These are phyloP conservation scores for Salvia hispanica DNA, from an alignment of 257 asterid species.

Conservation along the genomic window DNA sequence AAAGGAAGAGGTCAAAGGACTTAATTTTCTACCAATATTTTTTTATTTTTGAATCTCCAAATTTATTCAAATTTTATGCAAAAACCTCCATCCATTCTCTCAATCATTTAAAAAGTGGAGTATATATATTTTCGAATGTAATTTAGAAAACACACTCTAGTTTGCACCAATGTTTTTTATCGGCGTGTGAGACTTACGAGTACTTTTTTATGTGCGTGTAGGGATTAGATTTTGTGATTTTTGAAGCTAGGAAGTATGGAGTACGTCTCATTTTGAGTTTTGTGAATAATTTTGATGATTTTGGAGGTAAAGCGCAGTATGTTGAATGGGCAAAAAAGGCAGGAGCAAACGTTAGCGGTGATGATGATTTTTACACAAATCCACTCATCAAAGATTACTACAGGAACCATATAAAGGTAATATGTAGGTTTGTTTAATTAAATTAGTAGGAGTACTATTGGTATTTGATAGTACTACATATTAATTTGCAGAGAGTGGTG, in stretches of 20 bases:
- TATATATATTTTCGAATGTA: no score
- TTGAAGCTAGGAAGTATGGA: conserved; percentile 63
- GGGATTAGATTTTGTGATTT: conserved; percentile 74
- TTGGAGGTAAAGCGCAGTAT: conserved; percentile 61
- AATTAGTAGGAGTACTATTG: no score
- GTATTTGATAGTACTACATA: no score
- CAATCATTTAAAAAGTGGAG: background rate
- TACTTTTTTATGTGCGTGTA: conserved; percentile 2
- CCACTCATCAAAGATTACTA: conserved; percentile 53
- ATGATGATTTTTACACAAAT: conserved; percentile 79
- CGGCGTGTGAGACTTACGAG: no score
- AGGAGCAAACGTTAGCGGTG: conserved; percentile 44
- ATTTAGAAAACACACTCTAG: no score
- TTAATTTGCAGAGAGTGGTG: conserved; percentile 67
- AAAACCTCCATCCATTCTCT: no score
- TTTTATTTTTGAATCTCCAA: no score
- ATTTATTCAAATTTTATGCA: no score
- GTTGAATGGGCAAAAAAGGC: conserved; percentile 62
- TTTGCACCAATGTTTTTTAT: no score
- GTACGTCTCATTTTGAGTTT: conserved; percentile 62
- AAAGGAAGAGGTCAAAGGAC: no score
- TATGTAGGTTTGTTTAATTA: no score
- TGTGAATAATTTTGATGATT: conserved; percentile 64
- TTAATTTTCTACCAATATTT: no score
- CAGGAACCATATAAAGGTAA: conserved; percentile 49